Percentiles rank a stretch among this genome's conserved stretches.
Conservation (phyloP, 352 stramenopile species). For the Phytophthora syringae region DNA sequence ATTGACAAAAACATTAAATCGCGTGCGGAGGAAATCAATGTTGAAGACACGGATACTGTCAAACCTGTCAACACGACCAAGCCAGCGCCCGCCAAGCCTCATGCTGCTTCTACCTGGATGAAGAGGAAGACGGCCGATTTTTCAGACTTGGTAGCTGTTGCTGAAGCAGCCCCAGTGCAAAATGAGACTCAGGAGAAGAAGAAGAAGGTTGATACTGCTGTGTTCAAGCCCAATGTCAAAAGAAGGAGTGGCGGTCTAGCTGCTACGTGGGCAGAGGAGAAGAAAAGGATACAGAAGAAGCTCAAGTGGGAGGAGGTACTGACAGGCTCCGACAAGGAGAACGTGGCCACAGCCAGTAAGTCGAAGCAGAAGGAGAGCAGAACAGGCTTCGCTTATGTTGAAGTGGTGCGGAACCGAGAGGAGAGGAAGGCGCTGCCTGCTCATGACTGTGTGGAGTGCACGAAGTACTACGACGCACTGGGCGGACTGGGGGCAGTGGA, state of each 20-base stretch:
- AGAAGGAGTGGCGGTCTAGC: slow-evolving; percentile 18
- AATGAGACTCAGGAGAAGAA: slow-evolving; percentile 6
- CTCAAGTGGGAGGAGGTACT: slow-evolving; percentile 23
- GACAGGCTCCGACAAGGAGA: slow-evolving; percentile 22
- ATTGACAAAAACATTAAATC: too few relatives aligned
- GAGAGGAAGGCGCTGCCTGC: slow-evolving; percentile 62
- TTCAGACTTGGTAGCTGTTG: slow-evolving; percentile 1
- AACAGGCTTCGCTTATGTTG: slow-evolving; percentile 56
- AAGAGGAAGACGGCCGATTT: slow-evolving; percentile 15
- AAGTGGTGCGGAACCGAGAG: slow-evolving; percentile 81
- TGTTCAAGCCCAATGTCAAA: slow-evolving; percentile 16
- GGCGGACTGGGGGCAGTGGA: slow-evolving; percentile 46
- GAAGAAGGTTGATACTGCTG: slow-evolving; percentile 3
- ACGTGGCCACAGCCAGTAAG: not conserved
- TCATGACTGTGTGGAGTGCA: slow-evolving; percentile 78
- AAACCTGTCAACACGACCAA: slow-evolving; percentile 12
- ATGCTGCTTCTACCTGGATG: slow-evolving; percentile 12
- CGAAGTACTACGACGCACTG: slow-evolving; percentile 82
- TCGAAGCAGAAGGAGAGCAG: slow-evolving; percentile 14
- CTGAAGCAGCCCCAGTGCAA: not conserved
- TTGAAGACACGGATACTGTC: slow-evolving; percentile 1
- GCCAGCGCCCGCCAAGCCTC: not conserved
- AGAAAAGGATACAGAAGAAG: slow-evolving; percentile 37
- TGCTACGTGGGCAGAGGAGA: slow-evolving; percentile 56
- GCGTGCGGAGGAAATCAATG: too few relatives aligned